Percentiles rank a stretch among this genome's conserved stretches.
Evolutionary conservation across 2,329 filamentous ascomycete species (phyloP).

Genomic region (Aphanocladium album): DNA sequence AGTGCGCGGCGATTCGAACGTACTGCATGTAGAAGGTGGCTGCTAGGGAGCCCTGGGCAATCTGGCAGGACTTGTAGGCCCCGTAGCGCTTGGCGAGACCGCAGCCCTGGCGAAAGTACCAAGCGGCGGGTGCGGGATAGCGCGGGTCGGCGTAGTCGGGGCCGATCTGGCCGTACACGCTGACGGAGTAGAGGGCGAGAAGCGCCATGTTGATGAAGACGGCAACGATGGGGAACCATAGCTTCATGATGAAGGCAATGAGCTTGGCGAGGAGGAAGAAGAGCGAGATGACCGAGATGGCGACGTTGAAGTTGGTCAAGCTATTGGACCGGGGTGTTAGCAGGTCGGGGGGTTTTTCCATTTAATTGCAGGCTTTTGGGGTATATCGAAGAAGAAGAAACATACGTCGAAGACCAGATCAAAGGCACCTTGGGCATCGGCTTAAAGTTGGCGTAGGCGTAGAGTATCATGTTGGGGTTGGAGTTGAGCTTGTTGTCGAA

Average conservation of each 20-base stretch:
- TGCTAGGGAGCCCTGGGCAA: constrained; percentile 64
- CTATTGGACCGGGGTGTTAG: too few relatives aligned
- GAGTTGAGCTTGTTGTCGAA: constrained; percentile 69
- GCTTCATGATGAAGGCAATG: constrained; percentile 63
- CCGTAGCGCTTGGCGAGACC: constrained; percentile 49
- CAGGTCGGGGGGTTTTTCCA: too few relatives aligned
- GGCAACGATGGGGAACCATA: constrained; percentile 63
- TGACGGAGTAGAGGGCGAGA: constrained; percentile 58
- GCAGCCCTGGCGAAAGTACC: constrained; percentile 73
- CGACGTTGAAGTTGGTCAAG: constrained; percentile 70
- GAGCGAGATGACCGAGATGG: constrained; percentile 68
- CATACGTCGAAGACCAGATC: constrained; percentile 70
- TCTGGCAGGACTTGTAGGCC: constrained; percentile 55
- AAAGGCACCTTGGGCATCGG: constrained; percentile 58
- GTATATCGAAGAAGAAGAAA: constrained; percentile 22
- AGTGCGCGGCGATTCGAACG: too few relatives aligned
- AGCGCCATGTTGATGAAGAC: constrained; percentile 53
- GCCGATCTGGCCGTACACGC: constrained; percentile 65
- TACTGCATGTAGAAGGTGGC: constrained; percentile 64
- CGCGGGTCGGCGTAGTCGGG: constrained; percentile 65
- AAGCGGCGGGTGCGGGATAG: constrained; percentile 58
- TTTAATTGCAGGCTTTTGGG: too few relatives aligned
- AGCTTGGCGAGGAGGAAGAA: constrained; percentile 71
- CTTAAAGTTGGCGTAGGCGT: constrained; percentile 67
- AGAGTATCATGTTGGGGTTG: constrained; percentile 62